Evolutionary conservation across 768 basidiomycete species (phyloP), one percentile per base, ranked within the genome.

Genomic region (Hysterangium stoloniferum): DNA sequence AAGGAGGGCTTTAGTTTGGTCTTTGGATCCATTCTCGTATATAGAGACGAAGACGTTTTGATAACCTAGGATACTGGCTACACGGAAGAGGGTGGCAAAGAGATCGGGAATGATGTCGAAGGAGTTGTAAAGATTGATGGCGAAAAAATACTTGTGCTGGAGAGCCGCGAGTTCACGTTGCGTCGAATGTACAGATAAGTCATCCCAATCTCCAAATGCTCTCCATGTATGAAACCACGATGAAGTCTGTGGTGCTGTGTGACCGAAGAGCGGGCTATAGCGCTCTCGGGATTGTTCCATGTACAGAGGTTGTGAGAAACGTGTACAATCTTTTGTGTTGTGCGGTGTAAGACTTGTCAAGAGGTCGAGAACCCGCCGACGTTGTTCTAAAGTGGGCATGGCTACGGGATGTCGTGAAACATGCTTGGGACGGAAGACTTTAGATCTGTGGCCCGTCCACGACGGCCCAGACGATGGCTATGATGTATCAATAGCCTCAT

Each of bases 101-200:
- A 98, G 77, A 68, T 99, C 96, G 15, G 96, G 94, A 57, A 98
- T 94, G 64, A 98, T 72, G 69, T 96, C 93, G 79, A 98, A 99
- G 11, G 94, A 97, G 74, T 99, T 99, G 76, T 97, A 97, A 53
- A 98, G 75, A 69, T 99, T 99, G 77, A 99, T 98, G 54, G 92
- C 95, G 68, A 99, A 96, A 69, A 91, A 98, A 66, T 98, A 99
- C 65, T 99, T 98, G 79, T 99, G 96, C 57, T 85, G 78, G 61
- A 73, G 74, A 9, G 74, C 63, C 24, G 72, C 64, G 17, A 65
- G 57, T 19, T 63, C 61, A 8, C 63, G 62, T n/a, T 61, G 57
- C 58, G 58, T 52, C 64, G 62, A 27, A 71, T 65, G 41, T 66
- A 62, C 58, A 61, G 44, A 45, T 12, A 41, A 65, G 48, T 67